Percentiles rank a stretch among this genome's conserved stretches.
Conservation (phyloP, 768 basidiomycete genomes). For the Cyathus striatus region DNA sequence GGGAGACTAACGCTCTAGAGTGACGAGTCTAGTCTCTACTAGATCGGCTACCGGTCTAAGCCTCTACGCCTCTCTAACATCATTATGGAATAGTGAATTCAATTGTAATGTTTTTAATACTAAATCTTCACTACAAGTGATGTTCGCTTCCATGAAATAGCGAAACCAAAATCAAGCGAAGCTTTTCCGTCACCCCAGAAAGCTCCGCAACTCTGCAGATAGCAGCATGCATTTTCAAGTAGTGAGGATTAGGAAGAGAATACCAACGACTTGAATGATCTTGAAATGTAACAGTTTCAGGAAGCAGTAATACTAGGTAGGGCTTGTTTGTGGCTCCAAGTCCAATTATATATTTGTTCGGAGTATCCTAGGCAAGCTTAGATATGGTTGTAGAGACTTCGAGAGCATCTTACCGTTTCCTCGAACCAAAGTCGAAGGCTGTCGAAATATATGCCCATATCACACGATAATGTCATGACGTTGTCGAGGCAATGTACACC, state of each 20-base stretch:
- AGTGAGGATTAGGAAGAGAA: slow-evolving; percentile 18
- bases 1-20: no score
- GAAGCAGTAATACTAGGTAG: neutral
- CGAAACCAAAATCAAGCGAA: slow-evolving; percentile 19
- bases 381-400: neutral
- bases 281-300: slow-evolving; percentile 3
- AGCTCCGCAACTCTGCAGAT: slow-evolving; percentile 29
- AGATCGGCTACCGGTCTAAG: no score
- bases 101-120: no score
- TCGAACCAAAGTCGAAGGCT: slow-evolving; percentile 5
- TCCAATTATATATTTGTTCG: slow-evolving; percentile 4
- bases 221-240: slow-evolving; percentile 24
- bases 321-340: neutral
- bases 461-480: slow-evolving; percentile 5
- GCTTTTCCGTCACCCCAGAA: slow-evolving; percentile 26
- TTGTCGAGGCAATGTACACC: slow-evolving; percentile 7
- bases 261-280: neutral
- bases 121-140: no score
- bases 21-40: no score
- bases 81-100: no score
- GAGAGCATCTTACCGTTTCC: neutral
- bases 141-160: no score
- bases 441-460: slow-evolving; percentile 4
- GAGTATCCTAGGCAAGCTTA: neutral
- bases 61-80: no score